phyloP scores from a whole-genome alignment of 1,284 basidiomycete species.

The Gomphus bonarii region DNA sequence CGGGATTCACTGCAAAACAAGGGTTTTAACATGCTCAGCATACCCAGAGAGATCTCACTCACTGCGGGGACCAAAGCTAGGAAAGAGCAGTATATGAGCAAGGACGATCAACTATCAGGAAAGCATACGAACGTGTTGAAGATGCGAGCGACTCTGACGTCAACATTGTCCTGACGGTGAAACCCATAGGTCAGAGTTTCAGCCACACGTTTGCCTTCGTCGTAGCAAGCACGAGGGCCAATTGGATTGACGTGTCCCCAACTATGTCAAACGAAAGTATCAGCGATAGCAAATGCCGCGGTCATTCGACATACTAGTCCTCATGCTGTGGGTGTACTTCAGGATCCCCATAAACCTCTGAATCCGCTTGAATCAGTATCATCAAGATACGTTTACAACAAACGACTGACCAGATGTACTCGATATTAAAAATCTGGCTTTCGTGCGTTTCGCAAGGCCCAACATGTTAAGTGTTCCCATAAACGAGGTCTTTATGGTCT shows the following conservation, averaged over 20 bases:
- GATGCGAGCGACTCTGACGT: conserved; percentile 91
- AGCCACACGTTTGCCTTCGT: conserved; percentile 94
- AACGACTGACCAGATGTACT: conserved; percentile 71
- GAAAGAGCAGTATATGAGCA: conserved; percentile 6
- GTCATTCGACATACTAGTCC: conserved; percentile 61
- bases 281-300: background rate
- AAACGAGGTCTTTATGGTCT: conserved; percentile 97
- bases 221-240: conserved; percentile 94
- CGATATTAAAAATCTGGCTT: conserved; percentile 92
- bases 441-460: conserved; percentile 94
- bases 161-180: conserved; percentile 88
- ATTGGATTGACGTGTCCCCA: conserved; percentile 99
- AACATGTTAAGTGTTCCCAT: conserved; percentile 97
- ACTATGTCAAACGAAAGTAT: conserved; percentile 28
- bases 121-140: conserved; percentile 77
- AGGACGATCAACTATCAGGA: background rate
- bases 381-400: background rate
- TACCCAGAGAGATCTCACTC: conserved; percentile 16
- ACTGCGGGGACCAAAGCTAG: conserved; percentile 36
- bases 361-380: conserved; percentile 4
- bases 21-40: background rate
- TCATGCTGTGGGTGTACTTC: conserved; percentile 94
- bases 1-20: conserved; percentile 71
- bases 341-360: conserved; percentile 95
- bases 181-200: conserved; percentile 94